Evolutionary conservation across 2,329 filamentous ascomycete species (phyloP), one percentile per base, ranked within the genome.

Genomic region (Botryotinia narcissicola): DNA sequence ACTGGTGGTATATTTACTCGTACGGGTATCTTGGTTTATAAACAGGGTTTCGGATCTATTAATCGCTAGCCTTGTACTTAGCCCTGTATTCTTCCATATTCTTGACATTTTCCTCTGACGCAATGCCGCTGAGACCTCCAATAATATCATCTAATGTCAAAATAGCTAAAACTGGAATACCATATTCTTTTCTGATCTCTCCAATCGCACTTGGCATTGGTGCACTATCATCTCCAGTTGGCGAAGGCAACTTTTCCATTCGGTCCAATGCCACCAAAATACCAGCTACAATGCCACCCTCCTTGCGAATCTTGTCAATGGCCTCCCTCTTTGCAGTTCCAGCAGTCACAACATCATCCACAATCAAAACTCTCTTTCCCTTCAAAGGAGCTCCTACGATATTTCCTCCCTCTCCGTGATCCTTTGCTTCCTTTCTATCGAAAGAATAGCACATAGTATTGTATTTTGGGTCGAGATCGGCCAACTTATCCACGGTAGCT

Each of bases 301-400:
- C 92, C 78, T 89, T 89, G 79, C 90, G 88, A 81, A 98, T 97
- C 83, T 97, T 96, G 72, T 90, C 90, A 75, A 98, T 94, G 22
- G 95, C 94, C 83, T 98, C 95, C 74, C 95, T 88, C 85, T 98
- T 95, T 59, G 96, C 96, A 1, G 95, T 98, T 42, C 96, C 96
- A 0, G 94, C 95, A 1, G 95, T 98, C 80, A 98, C 95, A 73
- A 99, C 95, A 84, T 98, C 96, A 85, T 99, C 96, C 59, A 99
- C 91, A 78, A 99, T 93, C 48, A 99, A 87, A 25, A 98, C 90
- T 75, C 88, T 89, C 87, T 96, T 95, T 71, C 93, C 95, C 84
- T 92, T 92, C 70, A 98, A 85, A 10, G 91, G 88, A 44, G 94
- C 93, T 18, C 96, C 96, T 22, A 98, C 95, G 79, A 98, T 97